Evolutionary conservation across 306 rosid genomes (phyloP).

Genomic region (Luffa acutangula): DNA sequence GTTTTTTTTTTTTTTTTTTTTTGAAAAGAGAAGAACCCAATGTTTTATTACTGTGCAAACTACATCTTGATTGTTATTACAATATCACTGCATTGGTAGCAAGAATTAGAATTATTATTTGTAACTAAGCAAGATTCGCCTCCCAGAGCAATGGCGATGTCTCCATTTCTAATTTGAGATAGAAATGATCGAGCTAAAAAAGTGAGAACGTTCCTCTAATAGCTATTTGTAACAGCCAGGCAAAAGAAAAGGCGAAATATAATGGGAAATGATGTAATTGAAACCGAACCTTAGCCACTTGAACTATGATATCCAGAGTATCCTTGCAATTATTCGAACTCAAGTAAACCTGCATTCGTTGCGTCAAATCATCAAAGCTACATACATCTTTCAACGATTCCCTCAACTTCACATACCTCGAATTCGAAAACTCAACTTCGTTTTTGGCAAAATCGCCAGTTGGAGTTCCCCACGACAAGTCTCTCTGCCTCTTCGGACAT

Average conservation of each 20-base stretch:
- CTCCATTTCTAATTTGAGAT: neutral
- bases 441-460: conserved; percentile 10
- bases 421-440: conserved; percentile 26
- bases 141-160: neutral
- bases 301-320: conserved; percentile 51
- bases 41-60: neutral
- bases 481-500: conserved; percentile 70
- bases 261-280: neutral
- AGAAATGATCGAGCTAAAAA: neutral
- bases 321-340: conserved; percentile 51
- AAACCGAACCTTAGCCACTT: conserved; percentile 55
- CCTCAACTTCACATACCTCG: conserved; percentile 27
- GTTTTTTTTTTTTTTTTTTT: too few species aligned
- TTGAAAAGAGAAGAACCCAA: neutral
- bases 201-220: neutral
- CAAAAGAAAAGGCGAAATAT: neutral
- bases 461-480: conserved; percentile 23
- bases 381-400: conserved; percentile 60
- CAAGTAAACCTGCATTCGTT: conserved; percentile 58
- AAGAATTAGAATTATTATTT: neutral
- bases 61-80: neutral
- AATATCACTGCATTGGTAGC: neutral
- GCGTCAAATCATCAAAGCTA: conserved; percentile 76
- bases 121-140: neutral
- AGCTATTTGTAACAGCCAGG: neutral